A percentile compares a stretch with the other conserved stretches of the same genome.
Conservation (phyloP, 148 eudicot species). For the Diospyros lotus region DNA sequence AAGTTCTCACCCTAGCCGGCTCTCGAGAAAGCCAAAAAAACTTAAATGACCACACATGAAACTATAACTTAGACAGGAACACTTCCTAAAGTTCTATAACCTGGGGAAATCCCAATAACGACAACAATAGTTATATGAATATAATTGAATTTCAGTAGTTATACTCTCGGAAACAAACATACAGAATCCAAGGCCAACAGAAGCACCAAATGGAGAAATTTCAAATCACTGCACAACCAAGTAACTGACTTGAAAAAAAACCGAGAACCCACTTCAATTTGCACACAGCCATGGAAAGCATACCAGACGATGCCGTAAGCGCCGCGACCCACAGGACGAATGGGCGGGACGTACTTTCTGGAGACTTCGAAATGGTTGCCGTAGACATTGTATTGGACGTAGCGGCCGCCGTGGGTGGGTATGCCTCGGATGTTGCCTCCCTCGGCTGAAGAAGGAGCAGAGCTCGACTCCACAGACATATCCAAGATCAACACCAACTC, state of each 20-base stretch:
- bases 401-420: slow-evolving; percentile 77
- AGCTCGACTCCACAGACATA: slow-evolving; percentile 38
- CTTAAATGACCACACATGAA: background rate
- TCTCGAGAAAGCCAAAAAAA: background rate
- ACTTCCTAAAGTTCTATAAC: too few relatives aligned
- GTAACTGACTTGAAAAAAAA: too few relatives aligned
- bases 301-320: slow-evolving; percentile 97
- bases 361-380: slow-evolving; percentile 91
- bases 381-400: slow-evolving; percentile 76
- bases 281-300: background rate
- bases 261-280: background rate
- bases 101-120: background rate
- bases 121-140: background rate
- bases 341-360: slow-evolving; percentile 78
- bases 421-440: slow-evolving; percentile 38
- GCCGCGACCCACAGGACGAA: slow-evolving; percentile 95
- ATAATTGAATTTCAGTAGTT: background rate
- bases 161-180: background rate
- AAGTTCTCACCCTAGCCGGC: background rate
- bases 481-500: background rate
- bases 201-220: background rate
- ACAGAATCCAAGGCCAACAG: background rate
- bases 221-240: background rate
- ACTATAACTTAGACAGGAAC: background rate
- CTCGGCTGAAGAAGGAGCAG: slow-evolving; percentile 18